Percentiles rank a stretch among this genome's conserved stretches.
Evolutionary conservation across 192 early-diverging fungal genomes (phyloP).

Genomic region (Coemansia sp.): DNA sequence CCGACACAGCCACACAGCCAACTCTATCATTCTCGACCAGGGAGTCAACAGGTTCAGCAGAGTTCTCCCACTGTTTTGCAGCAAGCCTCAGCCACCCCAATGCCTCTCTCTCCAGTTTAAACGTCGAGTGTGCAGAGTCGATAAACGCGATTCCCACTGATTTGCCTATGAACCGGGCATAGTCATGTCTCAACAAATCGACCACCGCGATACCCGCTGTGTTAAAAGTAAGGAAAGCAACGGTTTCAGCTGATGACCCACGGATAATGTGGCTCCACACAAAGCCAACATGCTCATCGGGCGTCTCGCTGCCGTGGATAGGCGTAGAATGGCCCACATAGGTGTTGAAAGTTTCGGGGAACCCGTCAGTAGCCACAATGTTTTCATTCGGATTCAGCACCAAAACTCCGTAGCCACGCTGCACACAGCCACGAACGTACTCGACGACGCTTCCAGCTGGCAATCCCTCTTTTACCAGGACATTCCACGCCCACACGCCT

Average conservation of each 20-base stretch:
- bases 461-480: slow-evolving; percentile 34
- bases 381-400: slow-evolving; percentile 54
- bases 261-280: slow-evolving; percentile 43
- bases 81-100: slow-evolving; percentile 21
- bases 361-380: slow-evolving; percentile 38
- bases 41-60: background rate
- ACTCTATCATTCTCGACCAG: background rate
- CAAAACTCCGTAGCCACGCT: slow-evolving; percentile 38
- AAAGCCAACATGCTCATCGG: slow-evolving; percentile 49
- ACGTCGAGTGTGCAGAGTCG: slow-evolving; percentile 39
- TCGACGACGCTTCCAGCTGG: slow-evolving; percentile 29
- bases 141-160: slow-evolving; percentile 39
- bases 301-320: slow-evolving; percentile 43
- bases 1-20: slow-evolving; percentile 31
- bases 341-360: slow-evolving; percentile 37
- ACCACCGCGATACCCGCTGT: slow-evolving; percentile 34
- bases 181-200: slow-evolving; percentile 42
- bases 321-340: slow-evolving; percentile 16
- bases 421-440: slow-evolving; percentile 22
- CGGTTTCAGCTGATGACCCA: slow-evolving; percentile 6
- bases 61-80: slow-evolving; percentile 35
- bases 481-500: slow-evolving; percentile 48
- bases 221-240: slow-evolving; percentile 39
- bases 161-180: slow-evolving; percentile 27
- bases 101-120: slow-evolving; percentile 14